These are phyloP conservation scores for Boletus reticulatus DNA, from an alignment of 768 basidiomycete species.

Conservation along the genomic window DNA sequence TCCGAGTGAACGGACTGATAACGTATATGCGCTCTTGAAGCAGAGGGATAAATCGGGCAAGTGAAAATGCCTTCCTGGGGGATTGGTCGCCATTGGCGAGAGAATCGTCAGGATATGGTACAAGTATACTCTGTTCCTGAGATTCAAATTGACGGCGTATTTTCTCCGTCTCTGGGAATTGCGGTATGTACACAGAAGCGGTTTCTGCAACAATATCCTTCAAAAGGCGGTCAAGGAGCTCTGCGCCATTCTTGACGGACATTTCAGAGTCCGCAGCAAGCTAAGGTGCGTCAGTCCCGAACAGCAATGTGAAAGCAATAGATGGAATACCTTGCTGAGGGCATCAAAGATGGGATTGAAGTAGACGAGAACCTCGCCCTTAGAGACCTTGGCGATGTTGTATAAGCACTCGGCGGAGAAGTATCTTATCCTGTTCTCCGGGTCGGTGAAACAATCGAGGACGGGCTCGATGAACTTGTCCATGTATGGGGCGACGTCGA, in stretches of 20 bases:
- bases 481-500: constrained; percentile 92
- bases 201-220: constrained; percentile 98
- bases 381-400: constrained; percentile 96
- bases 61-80: constrained; percentile 81
- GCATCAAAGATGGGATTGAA: constrained; percentile 99
- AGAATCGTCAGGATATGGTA: constrained; percentile 57
- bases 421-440: constrained; percentile 93
- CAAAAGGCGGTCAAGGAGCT: constrained; percentile 92
- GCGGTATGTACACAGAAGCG: constrained; percentile 90
- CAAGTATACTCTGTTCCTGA: constrained; percentile 55
- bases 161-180: constrained; percentile 78
- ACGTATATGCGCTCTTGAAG: constrained; percentile 93
- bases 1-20: constrained; percentile 91
- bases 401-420: constrained; percentile 98
- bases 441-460: constrained; percentile 88
- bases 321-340: constrained; percentile 77
- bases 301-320: neutral
- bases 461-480: constrained; percentile 88
- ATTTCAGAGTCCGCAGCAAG: constrained; percentile 93
- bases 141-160: constrained; percentile 45
- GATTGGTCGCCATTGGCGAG: constrained; percentile 25
- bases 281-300: constrained; percentile 40
- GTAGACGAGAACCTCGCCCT: constrained; percentile 93
- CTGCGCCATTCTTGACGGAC: constrained; percentile 98
- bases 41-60: constrained; percentile 92